Evolutionary conservation across 2,329 filamentous ascomycete genomes (phyloP).

Genomic region (Camillea tinctor): DNA sequence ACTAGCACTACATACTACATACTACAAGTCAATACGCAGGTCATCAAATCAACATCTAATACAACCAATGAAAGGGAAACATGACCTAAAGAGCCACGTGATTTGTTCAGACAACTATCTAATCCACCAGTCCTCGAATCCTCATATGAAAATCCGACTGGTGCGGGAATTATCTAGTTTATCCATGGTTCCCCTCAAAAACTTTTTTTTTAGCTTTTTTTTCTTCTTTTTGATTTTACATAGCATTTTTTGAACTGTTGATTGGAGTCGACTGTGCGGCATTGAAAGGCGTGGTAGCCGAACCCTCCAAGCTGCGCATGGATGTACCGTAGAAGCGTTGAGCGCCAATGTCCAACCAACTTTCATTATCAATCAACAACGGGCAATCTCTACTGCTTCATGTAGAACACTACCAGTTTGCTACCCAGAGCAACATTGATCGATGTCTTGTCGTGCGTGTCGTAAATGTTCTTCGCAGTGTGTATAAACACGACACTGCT

Average conservation of each 20-base stretch:
- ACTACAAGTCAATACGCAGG: background rate
- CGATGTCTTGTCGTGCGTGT: background rate
- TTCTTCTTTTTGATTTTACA: slow-evolving; percentile 13
- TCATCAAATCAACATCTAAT: background rate
- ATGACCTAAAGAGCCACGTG: slow-evolving; percentile 15
- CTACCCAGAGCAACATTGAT: background rate
- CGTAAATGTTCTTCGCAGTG: slow-evolving; percentile 4
- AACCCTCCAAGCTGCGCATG: background rate
- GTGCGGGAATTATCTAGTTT: slow-evolving; percentile 25
- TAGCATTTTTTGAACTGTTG: slow-evolving; percentile 2
- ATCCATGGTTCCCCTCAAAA: slow-evolving; percentile 27
- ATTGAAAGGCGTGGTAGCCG: background rate
- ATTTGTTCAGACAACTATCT: slow-evolving; percentile 32
- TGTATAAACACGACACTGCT: slow-evolving; percentile 10
- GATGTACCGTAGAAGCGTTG: background rate
- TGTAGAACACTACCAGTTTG: background rate
- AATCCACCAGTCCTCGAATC: slow-evolving; percentile 21
- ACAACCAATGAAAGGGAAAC: slow-evolving; percentile 25
- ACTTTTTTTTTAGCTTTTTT: slow-evolving; percentile 21
- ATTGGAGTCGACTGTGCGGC: background rate
- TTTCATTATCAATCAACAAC: background rate
- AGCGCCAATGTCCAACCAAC: background rate
- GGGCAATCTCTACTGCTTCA: background rate
- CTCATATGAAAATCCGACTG: slow-evolving; percentile 13
- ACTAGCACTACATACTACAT: too few species aligned